phyloP scores from a whole-genome alignment of 1,284 basidiomycete genomes.

The Rhodofomes roseus region DNA sequence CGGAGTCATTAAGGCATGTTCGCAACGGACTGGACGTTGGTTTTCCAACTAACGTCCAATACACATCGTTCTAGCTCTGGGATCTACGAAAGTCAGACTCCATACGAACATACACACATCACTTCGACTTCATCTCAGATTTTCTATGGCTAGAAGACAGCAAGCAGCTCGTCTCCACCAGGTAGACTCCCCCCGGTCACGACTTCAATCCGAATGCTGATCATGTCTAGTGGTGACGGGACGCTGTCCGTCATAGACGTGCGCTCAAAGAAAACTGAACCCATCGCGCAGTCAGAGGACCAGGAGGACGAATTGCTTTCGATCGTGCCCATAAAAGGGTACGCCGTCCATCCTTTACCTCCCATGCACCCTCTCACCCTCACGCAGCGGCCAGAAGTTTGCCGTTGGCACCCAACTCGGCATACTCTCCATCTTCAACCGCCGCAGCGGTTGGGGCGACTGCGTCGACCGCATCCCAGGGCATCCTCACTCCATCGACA shows the following conservation, averaged over 20 bases:
- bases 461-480: conserved; percentile 93
- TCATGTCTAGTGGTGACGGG: conserved; percentile 76
- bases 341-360: conserved; percentile 14
- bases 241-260: conserved; percentile 89
- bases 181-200: conserved; percentile 41
- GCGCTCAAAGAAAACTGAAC: conserved; percentile 70
- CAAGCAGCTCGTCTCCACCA: conserved; percentile 82
- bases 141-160: conserved; percentile 86
- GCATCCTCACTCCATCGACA: conserved; percentile 87
- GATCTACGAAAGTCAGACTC: conserved; percentile 71
- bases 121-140: conserved; percentile 95
- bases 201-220: background rate
- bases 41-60: background rate
- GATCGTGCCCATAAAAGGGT: conserved; percentile 81
- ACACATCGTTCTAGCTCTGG: conserved; percentile 64
- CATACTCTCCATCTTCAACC: conserved; percentile 89
- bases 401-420: conserved; percentile 91
- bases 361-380: background rate
- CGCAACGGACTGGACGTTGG: background rate
- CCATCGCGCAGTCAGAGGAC: conserved; percentile 83
- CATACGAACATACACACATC: conserved; percentile 75
- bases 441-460: conserved; percentile 84
- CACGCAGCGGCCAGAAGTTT: conserved; percentile 65
- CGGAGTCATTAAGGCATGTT: conserved; percentile 81
- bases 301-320: conserved; percentile 95